Conservation (phyloP, 1,284 basidiomycete species). For the Cutaneotrichosporon dermatis region DNA sequence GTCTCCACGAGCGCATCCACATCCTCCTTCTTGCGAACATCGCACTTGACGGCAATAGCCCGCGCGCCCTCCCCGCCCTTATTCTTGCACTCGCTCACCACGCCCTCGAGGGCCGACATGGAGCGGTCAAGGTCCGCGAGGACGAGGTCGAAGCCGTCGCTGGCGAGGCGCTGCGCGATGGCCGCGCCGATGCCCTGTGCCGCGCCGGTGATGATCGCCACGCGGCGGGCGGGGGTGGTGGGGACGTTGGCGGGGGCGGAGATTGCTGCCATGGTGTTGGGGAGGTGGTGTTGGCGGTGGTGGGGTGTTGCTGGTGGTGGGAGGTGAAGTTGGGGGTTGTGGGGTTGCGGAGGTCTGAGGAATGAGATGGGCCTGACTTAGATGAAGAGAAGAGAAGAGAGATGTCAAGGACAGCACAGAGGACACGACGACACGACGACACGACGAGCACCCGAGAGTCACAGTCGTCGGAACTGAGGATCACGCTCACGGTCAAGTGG, state of each 20-base stretch:
- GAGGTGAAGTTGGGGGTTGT: too few species aligned
- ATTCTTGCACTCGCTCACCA: conserved; percentile 26
- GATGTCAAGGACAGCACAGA: too few species aligned
- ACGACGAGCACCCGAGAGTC: too few species aligned
- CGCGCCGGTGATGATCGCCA: conserved; percentile 51
- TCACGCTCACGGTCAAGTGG: too few species aligned
- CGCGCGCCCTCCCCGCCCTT: conserved; percentile 24
- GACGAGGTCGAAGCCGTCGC: conserved; percentile 50
- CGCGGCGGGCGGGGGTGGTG: background rate
- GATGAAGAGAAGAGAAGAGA: too few species aligned
- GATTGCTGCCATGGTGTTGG: background rate
- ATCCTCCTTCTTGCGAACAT: conserved; percentile 37
- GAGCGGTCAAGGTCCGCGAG: conserved; percentile 41
- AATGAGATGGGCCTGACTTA: too few species aligned
- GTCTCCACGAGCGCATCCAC: conserved; percentile 38
- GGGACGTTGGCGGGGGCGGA: background rate
- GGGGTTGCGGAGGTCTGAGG: too few species aligned
- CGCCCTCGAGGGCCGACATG: conserved; percentile 27
- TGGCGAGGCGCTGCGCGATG: conserved; percentile 51
- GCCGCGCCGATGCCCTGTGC: conserved; percentile 52
- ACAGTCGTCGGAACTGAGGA: too few species aligned
- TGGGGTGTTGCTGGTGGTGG: too few species aligned
- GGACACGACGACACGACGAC: too few species aligned
- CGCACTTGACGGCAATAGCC: conserved; percentile 35
- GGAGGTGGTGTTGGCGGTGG: background rate